These are phyloP conservation scores for Mortierella sp. DNA, from an alignment of 371 early-diverging fungal species.

Conservation along the genomic window DNA sequence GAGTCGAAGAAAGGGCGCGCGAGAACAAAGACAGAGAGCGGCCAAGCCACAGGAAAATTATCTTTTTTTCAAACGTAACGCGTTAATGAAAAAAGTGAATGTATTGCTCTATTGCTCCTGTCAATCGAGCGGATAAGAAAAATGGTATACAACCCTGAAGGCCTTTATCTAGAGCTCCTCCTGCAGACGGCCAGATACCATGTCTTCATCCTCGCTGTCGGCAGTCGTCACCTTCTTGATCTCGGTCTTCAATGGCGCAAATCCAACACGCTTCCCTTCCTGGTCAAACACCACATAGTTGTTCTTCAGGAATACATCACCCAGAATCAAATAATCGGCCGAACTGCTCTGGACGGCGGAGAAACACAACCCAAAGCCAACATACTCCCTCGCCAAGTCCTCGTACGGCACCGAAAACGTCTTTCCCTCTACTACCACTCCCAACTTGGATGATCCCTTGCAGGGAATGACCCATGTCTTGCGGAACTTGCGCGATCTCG, in stretches of 20 bases:
- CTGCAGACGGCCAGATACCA: not conserved
- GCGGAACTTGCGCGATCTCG: conserved; percentile 49
- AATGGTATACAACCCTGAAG: too few species aligned
- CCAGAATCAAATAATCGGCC: conserved; percentile 61
- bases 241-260: conserved; percentile 58
- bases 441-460: conserved; percentile 56
- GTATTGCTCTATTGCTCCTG: too few species aligned
- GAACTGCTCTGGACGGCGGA: conserved; percentile 45
- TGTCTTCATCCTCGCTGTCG: not conserved
- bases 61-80: not conserved
- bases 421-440: conserved; percentile 60
- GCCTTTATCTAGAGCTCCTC: not conserved
- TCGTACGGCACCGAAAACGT: conserved; percentile 61
- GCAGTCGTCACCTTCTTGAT: not conserved
- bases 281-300: conserved; percentile 69
- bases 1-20: not conserved
- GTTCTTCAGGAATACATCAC: conserved; percentile 67
- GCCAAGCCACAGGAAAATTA: conserved; percentile 10
- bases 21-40: not conserved
- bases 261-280: conserved; percentile 62
- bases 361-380: conserved; percentile 22
- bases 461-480: conserved; percentile 60
- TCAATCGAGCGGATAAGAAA: too few species aligned
- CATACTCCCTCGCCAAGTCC: conserved; percentile 60
- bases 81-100: not conserved